Evolutionary conservation across 805 yeast species (phyloP).

Genomic region (Candida nemodendra): DNA sequence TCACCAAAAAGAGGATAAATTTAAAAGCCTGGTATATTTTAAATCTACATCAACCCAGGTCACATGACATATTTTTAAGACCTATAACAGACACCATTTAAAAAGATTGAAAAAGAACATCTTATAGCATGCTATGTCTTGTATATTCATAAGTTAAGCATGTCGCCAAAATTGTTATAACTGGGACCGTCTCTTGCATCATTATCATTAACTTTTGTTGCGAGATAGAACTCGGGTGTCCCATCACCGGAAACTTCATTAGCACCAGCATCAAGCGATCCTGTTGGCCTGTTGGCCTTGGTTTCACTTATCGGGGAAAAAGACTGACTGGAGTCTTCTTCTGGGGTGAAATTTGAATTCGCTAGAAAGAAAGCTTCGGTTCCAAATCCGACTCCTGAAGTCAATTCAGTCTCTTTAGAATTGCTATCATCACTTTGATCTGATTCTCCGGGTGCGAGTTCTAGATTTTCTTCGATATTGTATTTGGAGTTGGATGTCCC

Average conservation of each 20-base stretch:
- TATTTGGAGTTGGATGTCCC: not conserved
- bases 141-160: constrained; percentile 14
- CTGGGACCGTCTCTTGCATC: constrained; percentile 14
- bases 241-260: not conserved
- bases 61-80: too few species aligned
- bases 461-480: not conserved
- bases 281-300: not conserved
- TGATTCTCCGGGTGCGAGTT: not conserved
- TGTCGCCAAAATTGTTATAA: constrained; percentile 10
- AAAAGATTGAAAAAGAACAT: too few species aligned
- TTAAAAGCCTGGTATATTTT: too few species aligned
- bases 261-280: not conserved
- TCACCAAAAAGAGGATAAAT: too few species aligned
- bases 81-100: too few species aligned
- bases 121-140: too few species aligned
- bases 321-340: constrained; percentile 1
- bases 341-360: constrained; percentile 1
- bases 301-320: constrained; percentile 1
- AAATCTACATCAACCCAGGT: too few species aligned
- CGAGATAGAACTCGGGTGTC: not conserved
- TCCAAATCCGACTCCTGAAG: constrained; percentile 2
- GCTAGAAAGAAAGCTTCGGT: constrained; percentile 1
- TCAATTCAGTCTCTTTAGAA: not conserved
- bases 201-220: constrained; percentile 10
- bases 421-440: constrained; percentile 3